Conservation (phyloP, 2,329 filamentous ascomycete genomes). For the Cladophialophora immunda region DNA sequence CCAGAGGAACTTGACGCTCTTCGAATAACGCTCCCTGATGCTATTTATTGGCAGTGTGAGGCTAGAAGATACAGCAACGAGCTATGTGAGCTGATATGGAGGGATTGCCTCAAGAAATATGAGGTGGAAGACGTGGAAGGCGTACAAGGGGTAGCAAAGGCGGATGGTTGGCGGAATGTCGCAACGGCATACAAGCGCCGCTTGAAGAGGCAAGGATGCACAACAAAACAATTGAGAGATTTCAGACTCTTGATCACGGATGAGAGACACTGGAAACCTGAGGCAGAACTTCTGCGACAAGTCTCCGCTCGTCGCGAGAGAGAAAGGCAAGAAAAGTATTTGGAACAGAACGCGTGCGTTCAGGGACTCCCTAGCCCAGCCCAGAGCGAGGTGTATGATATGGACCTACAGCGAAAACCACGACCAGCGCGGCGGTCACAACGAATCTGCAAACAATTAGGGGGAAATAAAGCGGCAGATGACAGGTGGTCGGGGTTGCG, state of each 20-base stretch:
- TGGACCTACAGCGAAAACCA: neutral
- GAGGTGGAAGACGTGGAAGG: neutral
- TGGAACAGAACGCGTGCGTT: neutral
- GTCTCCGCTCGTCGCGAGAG: neutral
- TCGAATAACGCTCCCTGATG: neutral
- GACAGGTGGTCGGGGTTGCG: too few species aligned
- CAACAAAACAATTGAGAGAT: neutral
- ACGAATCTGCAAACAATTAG: neutral
- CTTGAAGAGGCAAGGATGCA: neutral
- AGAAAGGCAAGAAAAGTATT: neutral
- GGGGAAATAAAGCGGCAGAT: too few species aligned
- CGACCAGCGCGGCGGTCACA: neutral
- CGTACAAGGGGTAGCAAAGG: too few species aligned
- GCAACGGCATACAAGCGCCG: neutral
- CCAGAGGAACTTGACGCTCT: neutral
- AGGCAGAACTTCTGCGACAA: neutral
- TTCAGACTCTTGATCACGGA: neutral
- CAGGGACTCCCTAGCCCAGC: neutral
- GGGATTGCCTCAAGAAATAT: neutral
- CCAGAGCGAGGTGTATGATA: neutral
- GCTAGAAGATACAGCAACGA: neutral
- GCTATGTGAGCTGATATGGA: neutral
- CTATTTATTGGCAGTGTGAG: slow-evolving; percentile 2
- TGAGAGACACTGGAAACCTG: neutral
- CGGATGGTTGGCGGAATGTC: neutral